Conservation (phyloP, 225 moss, liverwort and hornwort species). For the Marchantia paleacea region DNA sequence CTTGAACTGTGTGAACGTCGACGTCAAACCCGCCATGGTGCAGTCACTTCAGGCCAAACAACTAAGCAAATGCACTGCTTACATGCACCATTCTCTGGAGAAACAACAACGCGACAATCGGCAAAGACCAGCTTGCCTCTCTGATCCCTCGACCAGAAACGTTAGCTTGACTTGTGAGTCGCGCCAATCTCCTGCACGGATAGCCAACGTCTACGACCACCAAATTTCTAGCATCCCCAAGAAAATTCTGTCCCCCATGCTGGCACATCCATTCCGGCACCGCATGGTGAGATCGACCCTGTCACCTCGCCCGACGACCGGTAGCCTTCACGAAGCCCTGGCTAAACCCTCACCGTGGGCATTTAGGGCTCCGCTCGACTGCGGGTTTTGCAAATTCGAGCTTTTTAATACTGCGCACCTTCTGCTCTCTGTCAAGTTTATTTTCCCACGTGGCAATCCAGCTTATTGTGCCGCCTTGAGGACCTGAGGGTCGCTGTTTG, state of each 20-base stretch:
- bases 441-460: too few relatives aligned
- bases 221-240: background rate
- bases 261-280: background rate
- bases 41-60: background rate
- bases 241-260: background rate
- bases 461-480: too few relatives aligned
- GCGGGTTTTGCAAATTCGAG: too few relatives aligned
- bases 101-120: background rate
- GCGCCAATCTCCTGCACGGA: background rate
- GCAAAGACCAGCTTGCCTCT: background rate
- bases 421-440: too few relatives aligned
- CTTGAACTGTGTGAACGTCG: constrained; percentile 15
- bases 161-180: background rate
- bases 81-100: background rate
- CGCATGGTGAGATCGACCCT: too few relatives aligned
- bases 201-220: background rate
- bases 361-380: too few relatives aligned
- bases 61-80: background rate
- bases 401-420: too few relatives aligned
- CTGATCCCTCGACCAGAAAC: background rate
- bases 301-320: too few relatives aligned
- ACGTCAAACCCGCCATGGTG: constrained; percentile 25
- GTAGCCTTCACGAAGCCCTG: too few relatives aligned
- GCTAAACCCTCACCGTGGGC: too few relatives aligned
- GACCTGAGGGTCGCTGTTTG: too few relatives aligned